Evolutionary conservation across 257 asterid species (phyloP).

Genomic region (Cordia subcordata): DNA sequence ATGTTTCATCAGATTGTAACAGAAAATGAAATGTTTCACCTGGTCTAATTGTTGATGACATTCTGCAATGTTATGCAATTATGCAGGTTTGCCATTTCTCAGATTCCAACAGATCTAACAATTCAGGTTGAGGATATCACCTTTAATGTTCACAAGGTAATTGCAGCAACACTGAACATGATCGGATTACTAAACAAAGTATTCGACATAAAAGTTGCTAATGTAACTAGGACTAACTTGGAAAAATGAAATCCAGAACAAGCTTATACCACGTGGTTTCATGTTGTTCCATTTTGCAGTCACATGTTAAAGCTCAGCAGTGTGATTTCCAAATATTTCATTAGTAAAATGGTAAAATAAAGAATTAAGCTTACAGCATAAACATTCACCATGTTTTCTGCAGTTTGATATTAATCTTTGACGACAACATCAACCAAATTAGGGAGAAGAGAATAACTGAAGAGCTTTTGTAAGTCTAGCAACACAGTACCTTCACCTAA

Average conservation of each 20-base stretch:
- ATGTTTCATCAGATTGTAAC: too few relatives aligned
- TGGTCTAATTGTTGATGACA: neutral
- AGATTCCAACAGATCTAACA: constrained; percentile 66
- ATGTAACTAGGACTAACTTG: neutral
- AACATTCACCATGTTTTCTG: neutral
- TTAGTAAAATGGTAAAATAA: too few relatives aligned
- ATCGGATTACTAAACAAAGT: neutral
- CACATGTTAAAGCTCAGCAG: neutral
- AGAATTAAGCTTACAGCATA: neutral
- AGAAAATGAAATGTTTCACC: neutral
- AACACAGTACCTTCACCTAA: too few relatives aligned
- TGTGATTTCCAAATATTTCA: neutral
- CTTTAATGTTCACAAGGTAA: constrained; percentile 78
- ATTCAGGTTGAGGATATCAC: constrained; percentile 73
- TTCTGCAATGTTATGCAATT: constrained; percentile 2
- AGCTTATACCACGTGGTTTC: too few relatives aligned
- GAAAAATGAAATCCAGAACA: neutral
- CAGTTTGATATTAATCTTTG: neutral
- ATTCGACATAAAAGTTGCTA: neutral
- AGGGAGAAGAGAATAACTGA: too few relatives aligned
- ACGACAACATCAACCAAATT: too few relatives aligned
- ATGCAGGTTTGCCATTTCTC: constrained; percentile 67
- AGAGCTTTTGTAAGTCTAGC: too few relatives aligned
- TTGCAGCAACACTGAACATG: neutral
- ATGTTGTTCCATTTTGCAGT: neutral